phyloP scores from a whole-genome alignment of 441 rosid species.

The Geranium incanum region DNA sequence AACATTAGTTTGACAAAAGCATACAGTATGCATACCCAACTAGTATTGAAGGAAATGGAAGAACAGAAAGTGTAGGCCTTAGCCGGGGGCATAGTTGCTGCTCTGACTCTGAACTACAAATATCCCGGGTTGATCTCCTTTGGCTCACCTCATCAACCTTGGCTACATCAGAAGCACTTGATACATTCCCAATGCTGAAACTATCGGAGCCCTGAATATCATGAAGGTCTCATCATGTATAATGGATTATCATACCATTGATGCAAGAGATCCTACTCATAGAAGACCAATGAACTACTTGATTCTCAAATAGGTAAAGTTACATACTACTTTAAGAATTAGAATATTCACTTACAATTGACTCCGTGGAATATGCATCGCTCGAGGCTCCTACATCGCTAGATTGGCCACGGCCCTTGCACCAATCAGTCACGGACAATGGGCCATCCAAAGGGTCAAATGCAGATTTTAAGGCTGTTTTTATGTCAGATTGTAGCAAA shows the following conservation, averaged over 20 bases:
- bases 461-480: slow-evolving; percentile 83
- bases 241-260: slow-evolving; percentile 36
- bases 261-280: slow-evolving; percentile 50
- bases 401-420: slow-evolving; percentile 75
- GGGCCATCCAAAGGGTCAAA: slow-evolving; percentile 90
- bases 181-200: slow-evolving; percentile 30
- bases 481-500: slow-evolving; percentile 87
- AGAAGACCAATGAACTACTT: slow-evolving; percentile 55
- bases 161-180: slow-evolving; percentile 50
- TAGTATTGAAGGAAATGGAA: slow-evolving; percentile 94
- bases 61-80: slow-evolving; percentile 74
- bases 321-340: slow-evolving; percentile 39
- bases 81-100: slow-evolving; percentile 40
- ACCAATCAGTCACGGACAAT: slow-evolving; percentile 86
- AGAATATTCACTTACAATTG: slow-evolving; percentile 63
- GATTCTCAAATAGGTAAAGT: slow-evolving; percentile 50
- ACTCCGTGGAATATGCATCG: slow-evolving; percentile 78
- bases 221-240: slow-evolving; percentile 18
- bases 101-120: slow-evolving; percentile 58
- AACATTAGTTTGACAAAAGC: background rate
- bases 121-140: slow-evolving; percentile 62
- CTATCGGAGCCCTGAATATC: slow-evolving; percentile 20
- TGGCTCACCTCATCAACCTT: slow-evolving; percentile 67
- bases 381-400: slow-evolving; percentile 46
- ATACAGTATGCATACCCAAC: slow-evolving; percentile 61